Evolutionary conservation across 495 filamentous ascomycete genomes (phyloP).

Genomic region (Pseudoneurospora amorphoporcata): DNA sequence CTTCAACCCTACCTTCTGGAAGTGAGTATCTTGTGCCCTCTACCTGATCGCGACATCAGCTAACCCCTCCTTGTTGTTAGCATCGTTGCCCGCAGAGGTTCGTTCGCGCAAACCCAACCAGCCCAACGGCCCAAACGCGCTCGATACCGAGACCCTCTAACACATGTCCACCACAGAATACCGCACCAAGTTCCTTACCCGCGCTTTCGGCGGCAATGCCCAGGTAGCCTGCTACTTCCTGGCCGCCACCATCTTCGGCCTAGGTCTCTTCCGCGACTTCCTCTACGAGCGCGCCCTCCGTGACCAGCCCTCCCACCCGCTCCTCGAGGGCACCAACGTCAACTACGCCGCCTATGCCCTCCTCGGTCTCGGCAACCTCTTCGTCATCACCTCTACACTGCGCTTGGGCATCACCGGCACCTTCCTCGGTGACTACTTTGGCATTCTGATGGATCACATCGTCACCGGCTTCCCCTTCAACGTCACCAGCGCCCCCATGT

Average conservation of each 20-base stretch:
- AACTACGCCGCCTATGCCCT: constrained; percentile 55
- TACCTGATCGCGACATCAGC: background rate
- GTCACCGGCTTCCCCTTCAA: constrained; percentile 96
- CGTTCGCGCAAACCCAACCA: constrained; percentile 5
- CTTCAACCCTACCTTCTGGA: constrained; percentile 76
- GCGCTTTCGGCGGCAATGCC: constrained; percentile 70
- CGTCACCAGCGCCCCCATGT: constrained; percentile 88
- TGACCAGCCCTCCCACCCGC: constrained; percentile 64
- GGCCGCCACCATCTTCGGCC: constrained; percentile 75
- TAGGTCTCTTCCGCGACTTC: constrained; percentile 79
- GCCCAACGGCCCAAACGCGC: background rate
- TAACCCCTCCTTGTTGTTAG: constrained; percentile 26
- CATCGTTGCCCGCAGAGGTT: constrained; percentile 59
- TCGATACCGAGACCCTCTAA: constrained; percentile 4
- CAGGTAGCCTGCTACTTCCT: constrained; percentile 84
- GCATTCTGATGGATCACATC: constrained; percentile 89
- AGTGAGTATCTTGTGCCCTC: constrained; percentile 39
- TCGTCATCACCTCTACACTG: constrained; percentile 84
- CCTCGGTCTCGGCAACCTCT: constrained; percentile 64
- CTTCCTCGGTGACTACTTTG: constrained; percentile 96
- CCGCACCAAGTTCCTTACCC: constrained; percentile 77
- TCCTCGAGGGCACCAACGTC: constrained; percentile 41
- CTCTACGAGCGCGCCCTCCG: constrained; percentile 64
- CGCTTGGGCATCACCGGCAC: constrained; percentile 92
- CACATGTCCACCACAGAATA: constrained; percentile 53